phyloP scores from a whole-genome alignment of 768 basidiomycete species.

The Kwoniella shandongensis region DNA sequence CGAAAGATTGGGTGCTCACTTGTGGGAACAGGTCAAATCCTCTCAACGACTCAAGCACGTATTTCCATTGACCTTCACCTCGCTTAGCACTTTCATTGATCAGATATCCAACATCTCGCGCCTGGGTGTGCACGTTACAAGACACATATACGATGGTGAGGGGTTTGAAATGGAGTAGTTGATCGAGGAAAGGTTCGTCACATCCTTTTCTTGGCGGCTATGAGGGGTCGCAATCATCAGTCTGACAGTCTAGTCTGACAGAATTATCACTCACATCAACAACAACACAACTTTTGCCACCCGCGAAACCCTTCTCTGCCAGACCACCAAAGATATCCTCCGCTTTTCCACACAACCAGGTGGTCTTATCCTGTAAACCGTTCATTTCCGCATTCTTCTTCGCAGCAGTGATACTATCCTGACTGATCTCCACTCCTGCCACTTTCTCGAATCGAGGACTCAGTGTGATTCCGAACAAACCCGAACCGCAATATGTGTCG shows the following conservation, averaged over 20 bases:
- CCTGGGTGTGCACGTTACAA: constrained; percentile 84
- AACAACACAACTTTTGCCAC: constrained; percentile 51
- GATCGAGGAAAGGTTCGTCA: constrained; percentile 68
- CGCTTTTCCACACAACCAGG: constrained; percentile 69
- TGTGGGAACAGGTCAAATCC: constrained; percentile 97
- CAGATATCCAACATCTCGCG: constrained; percentile 75
- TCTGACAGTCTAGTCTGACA: too few species aligned
- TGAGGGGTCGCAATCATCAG: too few species aligned
- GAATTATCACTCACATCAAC: constrained; percentile 46
- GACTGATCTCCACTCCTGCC: constrained; percentile 79
- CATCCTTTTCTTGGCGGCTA: constrained; percentile 96
- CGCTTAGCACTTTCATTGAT: constrained; percentile 55
- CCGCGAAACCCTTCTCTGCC: constrained; percentile 39
- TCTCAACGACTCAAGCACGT: constrained; percentile 75
- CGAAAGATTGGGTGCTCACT: constrained; percentile 22
- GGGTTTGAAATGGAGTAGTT: constrained; percentile 70
- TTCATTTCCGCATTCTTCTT: constrained; percentile 56
- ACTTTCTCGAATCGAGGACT: constrained; percentile 71
- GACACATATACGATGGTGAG: constrained; percentile 81
- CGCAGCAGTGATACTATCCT: constrained; percentile 46
- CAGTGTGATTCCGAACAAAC: constrained; percentile 56
- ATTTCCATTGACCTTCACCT: constrained; percentile 58
- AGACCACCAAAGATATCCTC: constrained; percentile 69
- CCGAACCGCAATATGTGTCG: constrained; percentile 75
- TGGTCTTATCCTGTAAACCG: constrained; percentile 58